Conservation (phyloP, 2,329 filamentous ascomycete genomes). For the Zymoseptoria ardabiliae region DNA sequence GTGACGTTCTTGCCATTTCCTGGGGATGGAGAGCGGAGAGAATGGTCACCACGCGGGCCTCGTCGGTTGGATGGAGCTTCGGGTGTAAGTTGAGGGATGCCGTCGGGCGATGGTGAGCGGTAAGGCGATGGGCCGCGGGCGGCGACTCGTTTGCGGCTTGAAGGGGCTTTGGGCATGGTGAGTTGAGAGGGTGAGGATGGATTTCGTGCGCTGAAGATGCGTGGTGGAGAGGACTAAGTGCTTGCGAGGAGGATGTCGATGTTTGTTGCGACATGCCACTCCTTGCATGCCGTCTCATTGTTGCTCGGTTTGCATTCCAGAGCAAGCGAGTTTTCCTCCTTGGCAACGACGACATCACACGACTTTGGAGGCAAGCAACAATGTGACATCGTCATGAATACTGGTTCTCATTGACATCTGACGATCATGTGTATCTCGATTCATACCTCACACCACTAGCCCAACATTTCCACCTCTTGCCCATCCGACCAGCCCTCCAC, state of each 20-base stretch:
- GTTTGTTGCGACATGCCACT: neutral
- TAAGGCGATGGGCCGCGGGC: neutral
- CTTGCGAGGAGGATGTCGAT: neutral
- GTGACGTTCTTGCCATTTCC: neutral
- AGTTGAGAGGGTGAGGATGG: neutral
- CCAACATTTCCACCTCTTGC: neutral
- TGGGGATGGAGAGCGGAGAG: neutral
- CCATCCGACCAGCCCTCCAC: slow-evolving; percentile 18
- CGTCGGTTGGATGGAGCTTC: neutral
- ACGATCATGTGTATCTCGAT: neutral
- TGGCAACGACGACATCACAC: neutral
- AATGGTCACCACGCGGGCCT: neutral
- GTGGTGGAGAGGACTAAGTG: neutral
- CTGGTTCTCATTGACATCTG: too few species aligned
- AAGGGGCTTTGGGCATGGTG: neutral
- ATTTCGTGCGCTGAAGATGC: neutral
- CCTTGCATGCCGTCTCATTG: neutral
- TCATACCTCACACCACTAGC: neutral
- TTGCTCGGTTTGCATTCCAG: neutral
- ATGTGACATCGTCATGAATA: neutral
- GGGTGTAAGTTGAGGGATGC: neutral
- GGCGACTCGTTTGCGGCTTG: neutral
- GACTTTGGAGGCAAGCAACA: neutral
- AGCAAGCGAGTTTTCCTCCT: neutral
- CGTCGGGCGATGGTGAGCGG: neutral